These are phyloP conservation scores for Fermentozyma sake DNA, from an alignment of 1,139 yeast species.

Conservation along the genomic window DNA sequence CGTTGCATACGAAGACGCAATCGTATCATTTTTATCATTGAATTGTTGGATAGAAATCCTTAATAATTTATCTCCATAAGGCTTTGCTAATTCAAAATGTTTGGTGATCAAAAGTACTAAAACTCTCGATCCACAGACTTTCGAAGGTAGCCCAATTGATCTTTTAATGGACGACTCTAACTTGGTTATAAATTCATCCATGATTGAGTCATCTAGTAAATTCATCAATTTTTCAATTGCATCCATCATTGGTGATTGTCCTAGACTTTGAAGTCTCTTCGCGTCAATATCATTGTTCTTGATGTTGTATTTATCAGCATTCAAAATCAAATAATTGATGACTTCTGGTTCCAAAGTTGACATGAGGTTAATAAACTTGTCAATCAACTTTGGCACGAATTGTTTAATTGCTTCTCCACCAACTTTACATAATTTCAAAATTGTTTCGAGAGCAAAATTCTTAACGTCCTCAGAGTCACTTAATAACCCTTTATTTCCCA, in stretches of 20 bases:
- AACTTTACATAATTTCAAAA: conserved; percentile 64
- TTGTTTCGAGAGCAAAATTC: conserved; percentile 67
- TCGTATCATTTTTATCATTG: conserved; percentile 66
- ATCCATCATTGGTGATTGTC: conserved; percentile 86
- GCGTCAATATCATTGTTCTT: conserved; percentile 72
- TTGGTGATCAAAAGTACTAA: conserved; percentile 60
- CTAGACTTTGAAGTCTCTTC: conserved; percentile 66
- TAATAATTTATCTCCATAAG: conserved; percentile 62
- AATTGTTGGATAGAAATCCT: conserved; percentile 56
- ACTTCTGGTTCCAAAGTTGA: conserved; percentile 91
- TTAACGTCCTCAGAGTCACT: conserved; percentile 87
- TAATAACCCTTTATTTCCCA: conserved; percentile 74
- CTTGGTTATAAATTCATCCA: conserved; percentile 49
- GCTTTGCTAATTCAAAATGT: conserved; percentile 49
- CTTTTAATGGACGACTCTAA: conserved; percentile 51
- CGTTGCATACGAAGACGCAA: conserved; percentile 72
- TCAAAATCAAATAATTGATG: conserved; percentile 76
- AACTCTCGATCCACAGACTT: conserved; percentile 81
- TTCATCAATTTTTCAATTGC: conserved; percentile 72
- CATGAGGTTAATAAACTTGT: conserved; percentile 66
- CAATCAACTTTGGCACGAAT: conserved; percentile 65
- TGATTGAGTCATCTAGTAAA: conserved; percentile 45
- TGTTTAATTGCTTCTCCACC: conserved; percentile 58
- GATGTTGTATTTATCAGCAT: conserved; percentile 83
- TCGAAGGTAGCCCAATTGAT: conserved; percentile 88